Evolutionary conservation across 2,329 filamentous ascomycete genomes (phyloP).

Genomic region (Fusarium liriodendri): DNA sequence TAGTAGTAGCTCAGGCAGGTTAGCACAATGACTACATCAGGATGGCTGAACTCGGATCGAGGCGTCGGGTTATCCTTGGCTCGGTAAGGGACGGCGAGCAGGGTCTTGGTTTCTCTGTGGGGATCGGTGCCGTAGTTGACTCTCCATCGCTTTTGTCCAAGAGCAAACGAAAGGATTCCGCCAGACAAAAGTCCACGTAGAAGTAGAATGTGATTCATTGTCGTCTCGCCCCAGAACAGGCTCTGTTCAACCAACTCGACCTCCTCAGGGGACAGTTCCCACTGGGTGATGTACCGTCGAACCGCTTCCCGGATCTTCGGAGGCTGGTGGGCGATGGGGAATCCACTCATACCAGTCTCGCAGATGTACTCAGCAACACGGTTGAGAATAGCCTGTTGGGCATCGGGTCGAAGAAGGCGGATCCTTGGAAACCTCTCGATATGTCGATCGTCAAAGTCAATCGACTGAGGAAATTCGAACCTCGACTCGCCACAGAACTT

Average conservation of each 20-base stretch:
- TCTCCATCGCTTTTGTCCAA: conserved; percentile 70
- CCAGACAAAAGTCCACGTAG: conserved; percentile 67
- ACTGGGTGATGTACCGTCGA: conserved; percentile 57
- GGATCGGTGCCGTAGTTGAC: conserved; percentile 72
- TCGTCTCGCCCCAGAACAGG: conserved; percentile 51
- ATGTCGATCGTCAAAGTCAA: conserved; percentile 54
- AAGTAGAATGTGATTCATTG: conserved; percentile 55
- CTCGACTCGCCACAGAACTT: conserved; percentile 46
- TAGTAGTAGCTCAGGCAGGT: conserved; percentile 69
- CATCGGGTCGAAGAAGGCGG: conserved; percentile 56
- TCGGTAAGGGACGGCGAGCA: conserved; percentile 67
- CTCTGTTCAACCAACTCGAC: conserved; percentile 50
- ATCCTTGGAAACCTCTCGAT: conserved; percentile 59
- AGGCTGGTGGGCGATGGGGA: conserved; percentile 56
- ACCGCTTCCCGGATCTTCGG: conserved; percentile 47
- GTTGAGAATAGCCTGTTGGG: conserved; percentile 44
- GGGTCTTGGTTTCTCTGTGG: conserved; percentile 52
- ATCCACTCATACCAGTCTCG: conserved; percentile 51
- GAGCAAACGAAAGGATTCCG: conserved; percentile 64
- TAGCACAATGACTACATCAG: conserved; percentile 66
- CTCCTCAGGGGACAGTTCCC: conserved; percentile 41
- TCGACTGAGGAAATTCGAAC: conserved; percentile 46
- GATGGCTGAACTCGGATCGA: conserved; percentile 71
- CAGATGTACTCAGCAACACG: conserved; percentile 56
- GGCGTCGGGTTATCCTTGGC: conserved; percentile 68